phyloP scores from a whole-genome alignment of 2,329 filamentous ascomycete genomes.

The Cladosporium phlei region DNA sequence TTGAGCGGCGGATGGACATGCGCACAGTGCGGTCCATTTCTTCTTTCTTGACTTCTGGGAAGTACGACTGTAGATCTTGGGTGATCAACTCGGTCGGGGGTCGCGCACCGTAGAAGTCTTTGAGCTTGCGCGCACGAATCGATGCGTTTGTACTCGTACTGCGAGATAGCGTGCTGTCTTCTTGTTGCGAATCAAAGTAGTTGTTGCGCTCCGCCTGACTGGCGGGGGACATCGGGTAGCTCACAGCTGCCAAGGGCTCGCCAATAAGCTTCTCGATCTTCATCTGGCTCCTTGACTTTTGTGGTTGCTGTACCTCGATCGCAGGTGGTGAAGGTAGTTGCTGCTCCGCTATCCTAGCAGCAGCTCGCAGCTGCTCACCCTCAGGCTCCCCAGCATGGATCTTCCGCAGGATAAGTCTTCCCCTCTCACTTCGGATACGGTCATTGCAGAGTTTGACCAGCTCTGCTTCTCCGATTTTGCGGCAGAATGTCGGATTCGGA shows the following conservation, averaged over 20 bases:
- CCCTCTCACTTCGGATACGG: slow-evolving; percentile 75
- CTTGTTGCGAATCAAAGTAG: slow-evolving; percentile 38
- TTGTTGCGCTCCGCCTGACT: slow-evolving; percentile 62
- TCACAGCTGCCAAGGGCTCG: slow-evolving; percentile 78
- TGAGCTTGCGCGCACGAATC: slow-evolving; percentile 51
- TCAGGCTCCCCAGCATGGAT: slow-evolving; percentile 91
- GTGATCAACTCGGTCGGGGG: slow-evolving; percentile 97
- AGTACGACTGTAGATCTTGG: slow-evolving; percentile 92
- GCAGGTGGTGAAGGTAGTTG: slow-evolving; percentile 56
- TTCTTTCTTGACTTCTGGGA: slow-evolving; percentile 88
- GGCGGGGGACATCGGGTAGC: slow-evolving; percentile 80
- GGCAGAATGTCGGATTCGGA: slow-evolving; percentile 73
- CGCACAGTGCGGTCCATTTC: slow-evolving; percentile 95
- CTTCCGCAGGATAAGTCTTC: slow-evolving; percentile 82
- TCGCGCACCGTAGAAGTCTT: slow-evolving; percentile 83
- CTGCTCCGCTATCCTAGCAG: slow-evolving; percentile 83
- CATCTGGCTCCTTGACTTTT: slow-evolving; percentile 71
- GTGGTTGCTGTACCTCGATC: slow-evolving; percentile 53
- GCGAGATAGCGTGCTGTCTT: slow-evolving; percentile 22
- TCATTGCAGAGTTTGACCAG: slow-evolving; percentile 89
- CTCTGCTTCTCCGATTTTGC: slow-evolving; percentile 79
- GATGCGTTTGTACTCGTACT: slow-evolving; percentile 32
- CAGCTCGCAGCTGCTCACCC: slow-evolving; percentile 76
- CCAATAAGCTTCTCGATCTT: slow-evolving; percentile 89
- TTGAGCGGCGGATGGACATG: slow-evolving; percentile 84